Conservation (phyloP, 2,329 filamentous ascomycete species). For the Exophiala oligosperma region DNA sequence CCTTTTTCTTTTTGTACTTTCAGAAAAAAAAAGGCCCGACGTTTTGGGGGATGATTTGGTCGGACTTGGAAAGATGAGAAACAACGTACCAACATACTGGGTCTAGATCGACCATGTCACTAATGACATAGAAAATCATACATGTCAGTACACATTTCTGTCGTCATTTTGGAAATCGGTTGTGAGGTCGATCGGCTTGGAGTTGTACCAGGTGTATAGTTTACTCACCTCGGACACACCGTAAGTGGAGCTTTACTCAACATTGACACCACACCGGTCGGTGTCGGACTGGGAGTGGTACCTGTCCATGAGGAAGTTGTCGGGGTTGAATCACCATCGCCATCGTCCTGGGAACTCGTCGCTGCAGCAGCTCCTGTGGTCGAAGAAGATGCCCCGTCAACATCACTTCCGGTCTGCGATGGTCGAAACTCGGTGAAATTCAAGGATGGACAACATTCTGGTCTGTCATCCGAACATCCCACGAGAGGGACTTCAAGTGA, state of each 20-base stretch:
- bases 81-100: slow-evolving; percentile 20
- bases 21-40: too few species aligned
- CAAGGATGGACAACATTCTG: slow-evolving; percentile 23
- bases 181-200: too few species aligned
- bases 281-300: slow-evolving; percentile 15
- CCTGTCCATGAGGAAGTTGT: slow-evolving; percentile 12
- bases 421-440: slow-evolving; percentile 7
- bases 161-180: too few species aligned
- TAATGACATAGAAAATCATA: not conserved
- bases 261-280: slow-evolving; percentile 20
- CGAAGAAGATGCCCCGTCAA: not conserved
- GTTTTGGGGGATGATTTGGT: too few species aligned
- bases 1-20: too few species aligned
- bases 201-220: too few species aligned
- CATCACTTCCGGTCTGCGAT: slow-evolving; percentile 6
- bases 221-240: slow-evolving; percentile 19
- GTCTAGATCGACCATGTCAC: slow-evolving; percentile 23
- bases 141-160: too few species aligned
- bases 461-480: slow-evolving; percentile 22
- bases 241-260: slow-evolving; percentile 19
- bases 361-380: not conserved
- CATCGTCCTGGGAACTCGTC: slow-evolving; percentile 3
- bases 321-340: not conserved
- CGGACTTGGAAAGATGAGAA: too few species aligned
- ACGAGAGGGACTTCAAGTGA: slow-evolving; percentile 20